Conservation (phyloP, 1,284 basidiomycete species). For the Ustilago sp. region DNA sequence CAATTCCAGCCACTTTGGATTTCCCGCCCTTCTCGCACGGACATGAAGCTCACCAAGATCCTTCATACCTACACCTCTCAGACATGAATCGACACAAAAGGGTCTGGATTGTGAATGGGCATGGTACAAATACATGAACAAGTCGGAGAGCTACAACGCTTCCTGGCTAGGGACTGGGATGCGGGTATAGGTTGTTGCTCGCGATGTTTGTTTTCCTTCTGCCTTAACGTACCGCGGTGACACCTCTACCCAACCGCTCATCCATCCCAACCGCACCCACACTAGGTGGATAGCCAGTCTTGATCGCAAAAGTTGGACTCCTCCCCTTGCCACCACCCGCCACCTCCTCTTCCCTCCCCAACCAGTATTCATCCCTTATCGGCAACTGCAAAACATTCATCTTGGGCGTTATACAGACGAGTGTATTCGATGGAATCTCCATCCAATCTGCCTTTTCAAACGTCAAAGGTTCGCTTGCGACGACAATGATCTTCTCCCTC, state of each 20-base stretch:
- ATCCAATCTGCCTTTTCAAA: conserved; percentile 92
- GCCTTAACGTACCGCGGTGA: background rate
- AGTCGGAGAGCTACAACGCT: background rate
- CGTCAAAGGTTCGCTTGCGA: conserved; percentile 71
- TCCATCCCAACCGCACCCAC: conserved; percentile 14
- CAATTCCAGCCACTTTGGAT: background rate
- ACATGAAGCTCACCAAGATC: background rate
- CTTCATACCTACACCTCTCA: background rate
- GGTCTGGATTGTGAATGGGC: too few relatives aligned
- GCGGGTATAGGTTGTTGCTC: background rate
- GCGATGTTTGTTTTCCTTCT: too few relatives aligned
- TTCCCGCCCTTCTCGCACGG: background rate
- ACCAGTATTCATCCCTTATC: conserved; percentile 82
- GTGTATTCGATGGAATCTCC: conserved; percentile 92
- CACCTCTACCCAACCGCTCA: background rate
- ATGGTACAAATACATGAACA: too few relatives aligned
- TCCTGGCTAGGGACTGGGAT: background rate
- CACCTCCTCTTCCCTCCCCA: conserved; percentile 17
- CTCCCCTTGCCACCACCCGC: conserved; percentile 8
- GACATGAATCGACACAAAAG: too few relatives aligned
- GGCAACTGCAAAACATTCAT: conserved; percentile 93
- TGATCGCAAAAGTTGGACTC: conserved; percentile 52
- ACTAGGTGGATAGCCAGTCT: conserved; percentile 52
- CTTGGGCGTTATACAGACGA: conserved; percentile 75
- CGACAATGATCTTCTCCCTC: conserved; percentile 88